phyloP scores from a whole-genome alignment of 257 asterid genomes.

The Nemophila menziesii region DNA sequence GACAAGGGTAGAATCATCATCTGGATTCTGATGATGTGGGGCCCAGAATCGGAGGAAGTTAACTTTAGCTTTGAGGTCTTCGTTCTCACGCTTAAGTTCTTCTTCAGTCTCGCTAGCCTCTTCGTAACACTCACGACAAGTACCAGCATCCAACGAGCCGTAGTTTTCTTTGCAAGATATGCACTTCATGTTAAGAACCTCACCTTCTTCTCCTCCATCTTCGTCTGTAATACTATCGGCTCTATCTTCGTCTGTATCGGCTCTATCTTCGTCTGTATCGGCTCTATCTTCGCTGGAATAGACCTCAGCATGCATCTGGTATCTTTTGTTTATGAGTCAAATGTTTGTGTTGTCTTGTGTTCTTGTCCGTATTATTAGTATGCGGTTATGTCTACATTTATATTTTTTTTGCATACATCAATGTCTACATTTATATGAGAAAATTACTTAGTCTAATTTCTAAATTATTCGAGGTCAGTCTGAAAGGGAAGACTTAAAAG shows the following conservation, averaged over 20 bases:
- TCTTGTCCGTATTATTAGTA: too few species aligned
- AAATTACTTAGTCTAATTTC: too few species aligned
- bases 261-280: slow-evolving; percentile 23
- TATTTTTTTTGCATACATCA: too few species aligned
- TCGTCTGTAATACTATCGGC: too few species aligned
- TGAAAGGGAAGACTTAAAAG: too few species aligned
- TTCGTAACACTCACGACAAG: slow-evolving; percentile 85
- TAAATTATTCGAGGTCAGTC: too few species aligned
- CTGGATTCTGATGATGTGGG: slow-evolving; percentile 3
- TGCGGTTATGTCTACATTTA: too few species aligned
- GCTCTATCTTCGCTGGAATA: slow-evolving; percentile 21
- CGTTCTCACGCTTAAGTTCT: slow-evolving; percentile 77
- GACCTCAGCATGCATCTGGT: too few species aligned
- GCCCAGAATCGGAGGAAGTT: slow-evolving; percentile 56
- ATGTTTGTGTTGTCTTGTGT: too few species aligned
- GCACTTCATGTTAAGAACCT: slow-evolving; percentile 70
- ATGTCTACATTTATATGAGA: too few species aligned
- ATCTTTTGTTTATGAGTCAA: too few species aligned
- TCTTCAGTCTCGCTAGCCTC: slow-evolving; percentile 95
- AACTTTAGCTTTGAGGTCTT: slow-evolving; percentile 64
- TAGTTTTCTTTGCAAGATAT: slow-evolving; percentile 72
- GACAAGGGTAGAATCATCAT: slow-evolving; percentile 1
- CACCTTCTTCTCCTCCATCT: slow-evolving; percentile 14
- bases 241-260: slow-evolving; percentile 22
- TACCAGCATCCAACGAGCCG: slow-evolving; percentile 51